Percentiles rank a stretch among this genome's conserved stretches.
phyloP scores from a whole-genome alignment of 352 stramenopile species.

The Elongisporangium senticosum region DNA sequence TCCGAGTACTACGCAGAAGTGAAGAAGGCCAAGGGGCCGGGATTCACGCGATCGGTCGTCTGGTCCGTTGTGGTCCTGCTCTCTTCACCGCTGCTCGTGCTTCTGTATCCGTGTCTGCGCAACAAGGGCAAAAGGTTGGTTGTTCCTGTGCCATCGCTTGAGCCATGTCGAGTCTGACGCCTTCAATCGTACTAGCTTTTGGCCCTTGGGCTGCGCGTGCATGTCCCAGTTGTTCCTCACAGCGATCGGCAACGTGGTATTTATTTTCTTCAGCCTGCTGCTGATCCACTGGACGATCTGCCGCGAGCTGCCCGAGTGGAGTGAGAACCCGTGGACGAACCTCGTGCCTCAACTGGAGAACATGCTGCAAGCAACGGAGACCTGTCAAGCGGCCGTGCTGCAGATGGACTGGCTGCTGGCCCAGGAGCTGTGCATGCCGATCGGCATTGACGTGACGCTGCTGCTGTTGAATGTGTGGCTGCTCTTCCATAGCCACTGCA shows the following conservation, averaged over 20 bases:
- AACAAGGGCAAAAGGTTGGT: slow-evolving; percentile 41
- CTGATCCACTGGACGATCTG: slow-evolving; percentile 63
- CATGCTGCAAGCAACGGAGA: slow-evolving; percentile 20
- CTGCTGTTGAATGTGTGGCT: slow-evolving; percentile 37
- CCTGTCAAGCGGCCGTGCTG: slow-evolving; percentile 36
- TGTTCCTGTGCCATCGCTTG: not conserved
- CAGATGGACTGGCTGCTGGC: slow-evolving; percentile 38
- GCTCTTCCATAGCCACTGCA: slow-evolving; percentile 45
- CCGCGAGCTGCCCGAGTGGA: slow-evolving; percentile 46
- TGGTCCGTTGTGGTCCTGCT: slow-evolving; percentile 49
- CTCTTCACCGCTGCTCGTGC: slow-evolving; percentile 51
- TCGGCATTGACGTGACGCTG: slow-evolving; percentile 38
- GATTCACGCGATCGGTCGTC: slow-evolving; percentile 43
- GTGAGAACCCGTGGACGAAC: slow-evolving; percentile 28
- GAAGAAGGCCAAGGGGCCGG: slow-evolving; percentile 5
- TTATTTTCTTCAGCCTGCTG: slow-evolving; percentile 31
- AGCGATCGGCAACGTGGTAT: slow-evolving; percentile 42
- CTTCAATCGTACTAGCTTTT: slow-evolving; percentile 28
- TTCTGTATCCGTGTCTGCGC: slow-evolving; percentile 48
- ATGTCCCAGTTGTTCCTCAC: slow-evolving; percentile 37
- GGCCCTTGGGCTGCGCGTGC: slow-evolving; percentile 60
- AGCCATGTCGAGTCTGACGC: not conserved
- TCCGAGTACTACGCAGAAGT: not conserved
- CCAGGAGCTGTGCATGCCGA: slow-evolving; percentile 52
- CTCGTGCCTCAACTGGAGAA: slow-evolving; percentile 35